phyloP scores from a whole-genome alignment of 768 basidiomycete species.

The Boletus rufocinnamomeus region DNA sequence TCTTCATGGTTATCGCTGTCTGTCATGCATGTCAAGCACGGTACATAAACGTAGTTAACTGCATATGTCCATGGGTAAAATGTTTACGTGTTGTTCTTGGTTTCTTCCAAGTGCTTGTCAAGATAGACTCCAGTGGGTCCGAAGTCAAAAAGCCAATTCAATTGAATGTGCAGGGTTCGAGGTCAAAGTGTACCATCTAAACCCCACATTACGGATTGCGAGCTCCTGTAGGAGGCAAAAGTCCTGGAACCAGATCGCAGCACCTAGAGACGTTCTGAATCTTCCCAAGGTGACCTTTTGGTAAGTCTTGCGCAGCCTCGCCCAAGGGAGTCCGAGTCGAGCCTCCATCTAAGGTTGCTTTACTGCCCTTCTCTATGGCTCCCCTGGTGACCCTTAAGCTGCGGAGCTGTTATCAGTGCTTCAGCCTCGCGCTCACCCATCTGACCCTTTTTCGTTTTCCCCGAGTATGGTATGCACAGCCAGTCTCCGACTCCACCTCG shows the following conservation, averaged over 20 bases:
- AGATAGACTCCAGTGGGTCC: not conserved
- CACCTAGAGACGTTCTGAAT: not conserved
- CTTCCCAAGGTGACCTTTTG: not conserved
- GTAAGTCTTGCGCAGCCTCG: not conserved
- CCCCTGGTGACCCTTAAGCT: not conserved
- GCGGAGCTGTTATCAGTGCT: not conserved
- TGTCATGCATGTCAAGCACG: constrained; percentile 1
- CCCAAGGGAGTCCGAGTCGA: not conserved
- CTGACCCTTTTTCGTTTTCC: not conserved
- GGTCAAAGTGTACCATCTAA: not conserved
- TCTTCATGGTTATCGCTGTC: not conserved
- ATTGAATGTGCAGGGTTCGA: not conserved
- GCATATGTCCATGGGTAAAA: constrained; percentile 10
- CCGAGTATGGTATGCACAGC: not conserved
- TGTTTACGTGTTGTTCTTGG: not conserved
- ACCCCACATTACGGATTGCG: constrained; percentile 15
- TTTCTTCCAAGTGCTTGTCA: not conserved
- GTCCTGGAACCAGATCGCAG: not conserved
- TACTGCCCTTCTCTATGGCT: too few species aligned
- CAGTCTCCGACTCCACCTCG: not conserved
- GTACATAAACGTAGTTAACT: not conserved
- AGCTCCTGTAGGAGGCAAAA: not conserved
- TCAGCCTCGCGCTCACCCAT: not conserved
- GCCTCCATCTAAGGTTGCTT: not conserved
- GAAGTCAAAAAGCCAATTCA: not conserved